Percentiles rank a stretch among this genome's conserved stretches.
Conservation (phyloP, 495 filamentous ascomycete species). For the Lophiotrema nucula region DNA sequence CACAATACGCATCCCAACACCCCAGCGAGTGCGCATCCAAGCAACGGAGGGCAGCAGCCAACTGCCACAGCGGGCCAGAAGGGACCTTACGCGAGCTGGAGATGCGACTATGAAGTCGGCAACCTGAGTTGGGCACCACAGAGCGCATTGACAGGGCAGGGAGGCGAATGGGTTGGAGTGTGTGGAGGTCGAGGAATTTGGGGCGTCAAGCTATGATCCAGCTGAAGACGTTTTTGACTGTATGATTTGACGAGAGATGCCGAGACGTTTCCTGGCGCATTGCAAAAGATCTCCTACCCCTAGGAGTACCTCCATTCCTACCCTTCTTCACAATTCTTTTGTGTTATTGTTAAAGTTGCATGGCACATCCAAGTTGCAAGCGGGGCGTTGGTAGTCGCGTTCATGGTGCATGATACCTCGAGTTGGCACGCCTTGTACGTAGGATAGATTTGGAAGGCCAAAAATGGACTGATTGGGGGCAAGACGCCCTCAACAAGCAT, state of each 20-base stretch:
- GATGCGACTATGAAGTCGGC: slow-evolving; percentile 92
- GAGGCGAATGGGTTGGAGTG: slow-evolving; percentile 91
- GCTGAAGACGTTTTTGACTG: not conserved
- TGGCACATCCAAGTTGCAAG: too few species aligned
- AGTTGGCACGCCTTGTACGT: too few species aligned
- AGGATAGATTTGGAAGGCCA: too few species aligned
- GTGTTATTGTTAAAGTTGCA: too few species aligned
- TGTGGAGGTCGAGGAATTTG: slow-evolving; percentile 88
- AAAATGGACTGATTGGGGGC: too few species aligned
- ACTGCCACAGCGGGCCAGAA: slow-evolving; percentile 28
- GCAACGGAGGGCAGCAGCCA: slow-evolving; percentile 40
- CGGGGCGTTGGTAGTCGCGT: too few species aligned
- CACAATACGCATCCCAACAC: slow-evolving; percentile 52
- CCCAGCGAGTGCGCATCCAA: slow-evolving; percentile 8
- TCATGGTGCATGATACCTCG: too few species aligned
- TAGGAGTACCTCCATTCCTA: too few species aligned
- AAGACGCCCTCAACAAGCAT: too few species aligned
- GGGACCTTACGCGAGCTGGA: slow-evolving; percentile 80
- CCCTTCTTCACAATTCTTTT: too few species aligned
- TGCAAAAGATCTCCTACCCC: too few species aligned
- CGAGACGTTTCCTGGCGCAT: too few species aligned
- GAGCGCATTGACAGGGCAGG: slow-evolving; percentile 66
- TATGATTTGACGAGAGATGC: not conserved
- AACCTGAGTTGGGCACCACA: slow-evolving; percentile 94
- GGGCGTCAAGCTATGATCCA: slow-evolving; percentile 67